Conservation (phyloP, 257 asterid genomes). For the Plectranthus barbatus region DNA sequence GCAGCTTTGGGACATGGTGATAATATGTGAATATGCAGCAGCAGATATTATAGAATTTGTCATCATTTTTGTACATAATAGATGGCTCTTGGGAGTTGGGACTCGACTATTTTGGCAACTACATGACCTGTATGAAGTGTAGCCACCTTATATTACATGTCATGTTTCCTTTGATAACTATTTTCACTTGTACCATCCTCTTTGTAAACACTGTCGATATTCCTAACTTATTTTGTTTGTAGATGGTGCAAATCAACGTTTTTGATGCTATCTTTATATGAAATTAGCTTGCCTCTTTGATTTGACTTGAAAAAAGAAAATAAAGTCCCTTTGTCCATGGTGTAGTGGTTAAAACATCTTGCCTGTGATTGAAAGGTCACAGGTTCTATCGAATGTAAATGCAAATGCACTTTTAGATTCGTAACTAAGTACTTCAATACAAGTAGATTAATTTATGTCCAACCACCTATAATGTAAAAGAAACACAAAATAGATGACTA, state of each 20-base stretch:
- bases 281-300: too few relatives aligned
- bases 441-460: neutral
- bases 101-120: constrained; percentile 13
- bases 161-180: constrained; percentile 15
- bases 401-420: neutral
- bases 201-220: constrained; percentile 23
- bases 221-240: constrained; percentile 17
- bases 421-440: neutral
- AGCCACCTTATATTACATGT: neutral
- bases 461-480: neutral
- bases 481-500: too few relatives aligned
- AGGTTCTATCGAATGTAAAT: neutral
- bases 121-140: constrained; percentile 22
- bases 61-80: constrained; percentile 38
- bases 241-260: neutral
- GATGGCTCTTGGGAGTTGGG: constrained; percentile 6
- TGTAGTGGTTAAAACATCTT: too few relatives aligned
- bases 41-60: constrained; percentile 37
- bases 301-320: too few relatives aligned
- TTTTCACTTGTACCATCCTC: constrained; percentile 19
- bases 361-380: too few relatives aligned
- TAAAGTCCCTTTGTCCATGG: too few relatives aligned
- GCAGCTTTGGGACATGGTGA: constrained; percentile 96
- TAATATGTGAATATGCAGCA: constrained; percentile 30
- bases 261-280: too few relatives aligned